These are phyloP conservation scores for Favolaschia claudopus DNA, from an alignment of 768 basidiomycete species.

Conservation along the genomic window DNA sequence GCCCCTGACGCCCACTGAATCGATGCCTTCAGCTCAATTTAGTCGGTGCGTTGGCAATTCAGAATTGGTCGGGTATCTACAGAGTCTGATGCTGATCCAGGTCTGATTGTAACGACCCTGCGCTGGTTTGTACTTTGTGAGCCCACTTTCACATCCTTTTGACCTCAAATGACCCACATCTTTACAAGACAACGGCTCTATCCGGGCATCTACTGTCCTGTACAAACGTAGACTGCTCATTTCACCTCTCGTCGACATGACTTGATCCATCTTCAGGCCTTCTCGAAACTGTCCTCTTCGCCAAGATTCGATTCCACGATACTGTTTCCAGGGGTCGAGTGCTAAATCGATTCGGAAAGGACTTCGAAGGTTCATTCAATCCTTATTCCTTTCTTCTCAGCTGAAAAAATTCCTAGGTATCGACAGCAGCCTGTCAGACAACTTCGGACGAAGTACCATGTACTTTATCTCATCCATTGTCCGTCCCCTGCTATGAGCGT, in stretches of 20 bases:
- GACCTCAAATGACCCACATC: slow-evolving; percentile 2
- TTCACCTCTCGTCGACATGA: background rate
- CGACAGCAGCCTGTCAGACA: slow-evolving; percentile 83
- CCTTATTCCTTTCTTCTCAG: slow-evolving; percentile 29
- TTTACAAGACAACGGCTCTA: slow-evolving; percentile 70
- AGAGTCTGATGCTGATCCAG: slow-evolving; percentile 12
- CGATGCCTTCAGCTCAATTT: background rate
- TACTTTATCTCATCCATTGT: slow-evolving; percentile 68
- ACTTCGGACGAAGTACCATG: slow-evolving; percentile 81
- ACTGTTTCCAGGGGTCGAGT: slow-evolving; percentile 87
- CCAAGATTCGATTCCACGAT: slow-evolving; percentile 92
- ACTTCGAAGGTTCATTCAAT: slow-evolving; percentile 90
- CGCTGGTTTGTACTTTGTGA: slow-evolving; percentile 78
- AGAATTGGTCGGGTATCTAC: no score
- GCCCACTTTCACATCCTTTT: slow-evolving; percentile 26
- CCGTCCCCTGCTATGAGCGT: background rate
- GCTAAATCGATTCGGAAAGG: slow-evolving; percentile 88
- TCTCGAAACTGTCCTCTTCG: slow-evolving; percentile 83
- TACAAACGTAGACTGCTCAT: slow-evolving; percentile 62
- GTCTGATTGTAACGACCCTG: slow-evolving; percentile 59
- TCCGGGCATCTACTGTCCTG: slow-evolving; percentile 78
- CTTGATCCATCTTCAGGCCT: slow-evolving; percentile 47
- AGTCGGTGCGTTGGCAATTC: background rate
- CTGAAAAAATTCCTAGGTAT: slow-evolving; percentile 71
- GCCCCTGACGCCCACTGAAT: slow-evolving; percentile 49